These are phyloP conservation scores for Auricularia cornea DNA, from an alignment of 768 basidiomycete genomes.

Conservation along the genomic window DNA sequence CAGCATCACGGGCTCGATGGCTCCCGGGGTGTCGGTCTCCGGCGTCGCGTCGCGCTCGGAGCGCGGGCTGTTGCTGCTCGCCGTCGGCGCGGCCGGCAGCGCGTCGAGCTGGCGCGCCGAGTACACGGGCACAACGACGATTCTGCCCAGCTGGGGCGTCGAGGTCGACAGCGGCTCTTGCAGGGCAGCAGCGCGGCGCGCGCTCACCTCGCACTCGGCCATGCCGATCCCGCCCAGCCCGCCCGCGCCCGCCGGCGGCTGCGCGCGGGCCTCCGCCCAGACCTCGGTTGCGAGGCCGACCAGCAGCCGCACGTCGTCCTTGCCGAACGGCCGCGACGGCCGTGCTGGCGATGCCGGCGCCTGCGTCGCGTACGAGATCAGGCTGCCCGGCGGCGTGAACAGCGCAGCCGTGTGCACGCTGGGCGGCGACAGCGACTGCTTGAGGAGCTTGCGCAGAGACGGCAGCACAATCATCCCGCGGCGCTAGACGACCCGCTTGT, in stretches of 20 bases:
- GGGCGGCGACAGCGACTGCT: constrained; percentile 48
- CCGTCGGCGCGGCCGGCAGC: background rate
- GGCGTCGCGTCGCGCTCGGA: background rate
- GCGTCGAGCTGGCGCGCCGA: background rate
- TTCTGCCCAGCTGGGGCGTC: background rate
- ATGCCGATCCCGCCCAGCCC: background rate
- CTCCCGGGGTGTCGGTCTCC: background rate
- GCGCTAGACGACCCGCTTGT: background rate
- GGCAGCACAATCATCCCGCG: constrained; percentile 58
- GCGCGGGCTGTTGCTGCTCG: background rate
- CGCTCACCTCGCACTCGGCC: constrained; percentile 1
- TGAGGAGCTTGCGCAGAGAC: constrained; percentile 54
- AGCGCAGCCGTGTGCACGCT: constrained; percentile 63
- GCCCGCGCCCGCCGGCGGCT: background rate
- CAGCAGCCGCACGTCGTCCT: constrained; percentile 13
- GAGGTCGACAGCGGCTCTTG: background rate
- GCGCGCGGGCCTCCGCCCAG: background rate
- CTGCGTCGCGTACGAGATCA: constrained; percentile 53
- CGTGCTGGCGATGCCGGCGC: background rate
- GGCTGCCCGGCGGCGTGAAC: constrained; percentile 64
- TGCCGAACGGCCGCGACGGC: background rate
- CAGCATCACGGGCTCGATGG: background rate
- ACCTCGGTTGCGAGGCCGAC: constrained; percentile 4
- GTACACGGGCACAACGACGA: background rate
- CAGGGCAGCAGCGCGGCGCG: background rate